Evolutionary conservation across 352 stramenopile genomes (phyloP).

Genomic region (Globisporangium takayamanum): DNA sequence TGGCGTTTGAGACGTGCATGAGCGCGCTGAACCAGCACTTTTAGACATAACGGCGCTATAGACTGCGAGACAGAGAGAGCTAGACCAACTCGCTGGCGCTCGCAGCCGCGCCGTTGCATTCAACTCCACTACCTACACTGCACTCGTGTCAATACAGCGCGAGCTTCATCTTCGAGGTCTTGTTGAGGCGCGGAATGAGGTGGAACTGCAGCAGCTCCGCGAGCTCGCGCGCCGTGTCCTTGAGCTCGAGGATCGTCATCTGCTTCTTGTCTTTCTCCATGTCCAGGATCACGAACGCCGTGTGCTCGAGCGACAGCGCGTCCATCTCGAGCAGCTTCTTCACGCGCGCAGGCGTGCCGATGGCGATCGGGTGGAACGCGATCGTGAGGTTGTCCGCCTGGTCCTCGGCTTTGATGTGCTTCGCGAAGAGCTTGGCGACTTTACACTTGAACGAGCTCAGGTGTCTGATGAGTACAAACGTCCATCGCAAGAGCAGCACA

Average conservation of each 20-base stretch:
- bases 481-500: not conserved
- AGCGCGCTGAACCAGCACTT: conserved; percentile 71
- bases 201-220: conserved; percentile 75
- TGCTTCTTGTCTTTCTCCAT: conserved; percentile 88
- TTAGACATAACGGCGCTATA: conserved; percentile 20
- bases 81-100: not conserved
- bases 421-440: conserved; percentile 95
- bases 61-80: not conserved
- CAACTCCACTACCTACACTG: conserved; percentile 9
- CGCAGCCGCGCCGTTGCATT: too few relatives aligned
- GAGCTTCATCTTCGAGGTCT: conserved; percentile 63
- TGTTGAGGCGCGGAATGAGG: conserved; percentile 53
- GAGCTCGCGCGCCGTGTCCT: conserved; percentile 79
- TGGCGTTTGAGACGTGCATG: conserved; percentile 78
- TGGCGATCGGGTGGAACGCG: conserved; percentile 68
- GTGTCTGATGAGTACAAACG: conserved; percentile 22
- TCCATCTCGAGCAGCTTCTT: conserved; percentile 78
- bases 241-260: conserved; percentile 76
- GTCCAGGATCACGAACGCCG: conserved; percentile 73
- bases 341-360: conserved; percentile 70
- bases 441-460: conserved; percentile 84
- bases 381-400: conserved; percentile 80
- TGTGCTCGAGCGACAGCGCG: conserved; percentile 70
- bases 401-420: conserved; percentile 89
- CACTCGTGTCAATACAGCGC: conserved; percentile 50